Evolutionary conservation across 768 basidiomycete species (phyloP), one percentile per base, ranked within the genome.

Genomic region (Pleurotus sapidus): DNA sequence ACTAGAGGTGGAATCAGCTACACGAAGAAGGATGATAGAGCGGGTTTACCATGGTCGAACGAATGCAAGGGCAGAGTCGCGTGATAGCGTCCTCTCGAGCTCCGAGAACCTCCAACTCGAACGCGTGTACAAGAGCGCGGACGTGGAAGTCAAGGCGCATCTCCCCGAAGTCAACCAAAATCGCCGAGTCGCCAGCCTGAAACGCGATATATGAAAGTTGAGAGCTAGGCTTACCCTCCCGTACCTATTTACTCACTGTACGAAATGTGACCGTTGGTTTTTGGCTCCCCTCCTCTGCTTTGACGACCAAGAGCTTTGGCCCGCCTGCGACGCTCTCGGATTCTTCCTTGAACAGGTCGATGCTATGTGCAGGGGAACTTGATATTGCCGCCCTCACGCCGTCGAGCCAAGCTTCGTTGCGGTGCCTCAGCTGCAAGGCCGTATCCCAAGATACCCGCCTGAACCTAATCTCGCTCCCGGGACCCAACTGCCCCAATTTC

Each of bases 401-500:
- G 0, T 67, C 59, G 2, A 78, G 62, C 71, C 76, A 82, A 5
- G 55, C 15, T 23, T 66, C 58, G 5, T 65, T 64, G 0, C 59
- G 50, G n/a, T 59, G 58, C 12, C 63, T 54, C 2, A 77, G 61
- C 5, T 55, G 37, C 46, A 71, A 61, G 0, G 83, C 74, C 1
- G 74, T 66, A 1, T 63, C 59, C 74, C 79, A 80, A 0, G 77
- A 72, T 23, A 87, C 68, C 20, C 80, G 73, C 55, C 72, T 73
- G 66, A 89, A 87, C 34, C 69, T 70, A 3, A 90, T 70, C 0
- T 75, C 79, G 50, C 71, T 73, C 14, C 86, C 87, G 0, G 87
- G 81, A 17, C 77, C 73, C 24, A 88, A 62, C 64, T 90, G 88
- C 0, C 88, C 88, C 5, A 88, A 58, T 61, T 87, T 86, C 86